Conservation (phyloP, 164 flowering plant genomes). For the Tetrastigma voinierianum region DNA sequence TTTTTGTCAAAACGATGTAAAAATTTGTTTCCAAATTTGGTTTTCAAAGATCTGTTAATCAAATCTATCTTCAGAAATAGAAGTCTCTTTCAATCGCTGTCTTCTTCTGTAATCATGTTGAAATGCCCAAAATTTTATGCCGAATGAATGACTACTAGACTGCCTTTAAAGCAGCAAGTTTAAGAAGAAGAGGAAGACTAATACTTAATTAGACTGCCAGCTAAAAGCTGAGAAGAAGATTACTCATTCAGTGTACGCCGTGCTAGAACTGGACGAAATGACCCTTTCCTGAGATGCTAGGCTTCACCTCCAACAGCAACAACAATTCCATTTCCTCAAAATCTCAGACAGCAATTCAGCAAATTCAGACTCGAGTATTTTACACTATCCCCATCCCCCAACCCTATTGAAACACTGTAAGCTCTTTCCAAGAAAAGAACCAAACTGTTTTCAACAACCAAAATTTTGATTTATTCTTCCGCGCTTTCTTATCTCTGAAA, state of each 20-base stretch:
- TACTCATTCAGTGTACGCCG: constrained; percentile 90
- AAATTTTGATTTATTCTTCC: neutral
- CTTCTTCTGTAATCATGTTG: too few species aligned
- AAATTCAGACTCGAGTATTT: constrained; percentile 2
- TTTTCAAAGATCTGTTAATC: too few species aligned
- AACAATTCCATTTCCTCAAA: constrained; percentile 64
- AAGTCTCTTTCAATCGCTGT: too few species aligned
- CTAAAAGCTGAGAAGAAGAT: neutral
- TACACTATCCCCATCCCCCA: constrained; percentile 9
- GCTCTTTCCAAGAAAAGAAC: constrained; percentile 1
- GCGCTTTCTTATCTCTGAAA: neutral
- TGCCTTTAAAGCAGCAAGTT: too few species aligned
- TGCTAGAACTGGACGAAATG: constrained; percentile 70
- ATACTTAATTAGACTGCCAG: too few species aligned
- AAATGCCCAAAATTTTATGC: neutral
- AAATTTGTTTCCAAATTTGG: too few species aligned
- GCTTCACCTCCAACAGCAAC: constrained; percentile 76
- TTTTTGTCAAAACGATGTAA: too few species aligned
- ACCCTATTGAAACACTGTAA: neutral
- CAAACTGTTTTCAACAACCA: constrained; percentile 8
- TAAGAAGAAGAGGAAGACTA: too few species aligned
- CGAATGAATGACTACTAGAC: neutral
- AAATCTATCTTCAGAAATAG: too few species aligned
- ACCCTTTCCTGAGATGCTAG: constrained; percentile 83
- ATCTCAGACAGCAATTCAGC: neutral